These are phyloP conservation scores for Myxozyma nipponensis DNA, from an alignment of 805 yeast genomes.

Conservation along the genomic window DNA sequence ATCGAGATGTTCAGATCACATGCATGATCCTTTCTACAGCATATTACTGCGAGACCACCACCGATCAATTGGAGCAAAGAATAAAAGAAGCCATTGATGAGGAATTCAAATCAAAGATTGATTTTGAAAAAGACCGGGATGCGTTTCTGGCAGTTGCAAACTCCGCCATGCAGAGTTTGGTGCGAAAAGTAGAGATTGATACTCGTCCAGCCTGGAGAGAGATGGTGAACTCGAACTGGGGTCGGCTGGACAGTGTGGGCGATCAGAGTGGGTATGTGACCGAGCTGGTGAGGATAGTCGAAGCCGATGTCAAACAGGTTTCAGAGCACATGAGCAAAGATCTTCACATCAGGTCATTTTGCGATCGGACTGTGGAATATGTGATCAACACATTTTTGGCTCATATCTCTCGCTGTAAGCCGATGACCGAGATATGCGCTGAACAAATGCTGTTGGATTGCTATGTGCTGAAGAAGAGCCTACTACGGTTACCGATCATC, in stretches of 20 bases:
- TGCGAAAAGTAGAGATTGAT: constrained; percentile 57
- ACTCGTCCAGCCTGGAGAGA: constrained; percentile 77
- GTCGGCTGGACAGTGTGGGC: constrained; percentile 54
- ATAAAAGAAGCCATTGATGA: constrained; percentile 43
- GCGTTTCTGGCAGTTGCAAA: constrained; percentile 57
- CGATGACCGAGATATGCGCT: constrained; percentile 63
- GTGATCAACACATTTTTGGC: constrained; percentile 53
- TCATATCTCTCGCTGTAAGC: constrained; percentile 59
- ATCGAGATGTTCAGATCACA: constrained; percentile 60
- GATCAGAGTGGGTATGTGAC: constrained; percentile 69
- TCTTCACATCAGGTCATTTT: constrained; percentile 63
- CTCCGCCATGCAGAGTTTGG: constrained; percentile 51
- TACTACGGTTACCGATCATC: constrained; percentile 37
- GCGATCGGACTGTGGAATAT: constrained; percentile 71
- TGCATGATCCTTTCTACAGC: constrained; percentile 81
- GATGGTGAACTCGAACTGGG: constrained; percentile 75
- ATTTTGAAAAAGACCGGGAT: constrained; percentile 55
- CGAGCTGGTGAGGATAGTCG: constrained; percentile 49
- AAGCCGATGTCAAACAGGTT: constrained; percentile 37
- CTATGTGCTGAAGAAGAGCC: constrained; percentile 55
- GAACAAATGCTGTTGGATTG: constrained; percentile 80
- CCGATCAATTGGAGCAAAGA: constrained; percentile 69
- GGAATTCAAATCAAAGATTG: constrained; percentile 42
- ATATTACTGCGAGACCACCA: constrained; percentile 78
- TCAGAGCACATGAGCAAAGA: constrained; percentile 44